Percentiles rank a stretch among this genome's conserved stretches.
phyloP scores from a whole-genome alignment of 169 alveolate species.

The Theileria sp. region DNA sequence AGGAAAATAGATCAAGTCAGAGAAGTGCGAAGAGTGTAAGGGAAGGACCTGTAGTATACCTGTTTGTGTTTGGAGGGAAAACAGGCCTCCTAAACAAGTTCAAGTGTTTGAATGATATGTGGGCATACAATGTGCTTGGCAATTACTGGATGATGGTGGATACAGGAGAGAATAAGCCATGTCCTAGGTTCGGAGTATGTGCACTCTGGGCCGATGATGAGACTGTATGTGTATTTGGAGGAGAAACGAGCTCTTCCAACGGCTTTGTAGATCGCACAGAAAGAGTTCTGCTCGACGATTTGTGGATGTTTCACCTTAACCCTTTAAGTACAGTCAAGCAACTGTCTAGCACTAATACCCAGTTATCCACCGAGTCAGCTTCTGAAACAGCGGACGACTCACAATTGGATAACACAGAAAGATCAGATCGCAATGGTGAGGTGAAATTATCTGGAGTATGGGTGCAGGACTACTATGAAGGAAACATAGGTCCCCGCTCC shows the following conservation, averaged over 20 bases:
- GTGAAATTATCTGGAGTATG: slow-evolving; percentile 74
- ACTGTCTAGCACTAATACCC: not conserved
- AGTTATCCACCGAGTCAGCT: not conserved
- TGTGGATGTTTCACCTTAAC: slow-evolving; percentile 77
- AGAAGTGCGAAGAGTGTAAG: not conserved
- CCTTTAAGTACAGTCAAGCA: not conserved
- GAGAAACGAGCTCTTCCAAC: slow-evolving; percentile 73
- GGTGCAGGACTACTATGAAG: slow-evolving; percentile 78
- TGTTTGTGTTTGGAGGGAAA: slow-evolving; percentile 81
- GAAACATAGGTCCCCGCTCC: slow-evolving; percentile 82
- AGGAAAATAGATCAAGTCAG: not conserved
- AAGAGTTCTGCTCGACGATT: slow-evolving; percentile 78
- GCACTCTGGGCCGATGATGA: slow-evolving; percentile 85
- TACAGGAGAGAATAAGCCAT: slow-evolving; percentile 75
- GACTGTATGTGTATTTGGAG: slow-evolving; percentile 83
- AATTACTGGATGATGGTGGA: slow-evolving; percentile 84
- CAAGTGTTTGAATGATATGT: slow-evolving; percentile 81
- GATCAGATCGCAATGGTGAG: slow-evolving; percentile 17
- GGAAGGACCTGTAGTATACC: slow-evolving; percentile 28
- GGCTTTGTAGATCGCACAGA: slow-evolving; percentile 64
- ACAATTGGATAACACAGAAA: not conserved
- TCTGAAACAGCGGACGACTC: slow-evolving; percentile 4
- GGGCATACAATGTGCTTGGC: slow-evolving; percentile 79
- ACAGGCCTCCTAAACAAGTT: slow-evolving; percentile 65
- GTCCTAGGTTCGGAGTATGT: slow-evolving; percentile 85